Conservation (phyloP, 306 rosid species). For the Lathyrus sativus region DNA sequence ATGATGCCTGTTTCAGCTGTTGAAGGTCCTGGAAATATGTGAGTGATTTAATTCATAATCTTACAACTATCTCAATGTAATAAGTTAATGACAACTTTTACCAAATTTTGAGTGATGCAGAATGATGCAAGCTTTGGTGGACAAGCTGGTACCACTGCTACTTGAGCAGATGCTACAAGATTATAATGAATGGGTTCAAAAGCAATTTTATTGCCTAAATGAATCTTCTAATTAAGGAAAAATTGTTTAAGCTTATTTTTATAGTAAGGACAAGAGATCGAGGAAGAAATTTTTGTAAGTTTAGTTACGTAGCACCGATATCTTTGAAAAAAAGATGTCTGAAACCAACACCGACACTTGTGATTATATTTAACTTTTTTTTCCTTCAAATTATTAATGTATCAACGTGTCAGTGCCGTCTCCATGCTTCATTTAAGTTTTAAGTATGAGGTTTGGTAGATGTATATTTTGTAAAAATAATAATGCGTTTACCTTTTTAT, state of each 20-base stretch:
- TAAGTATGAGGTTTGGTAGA: too few relatives aligned
- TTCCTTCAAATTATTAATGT: too few relatives aligned
- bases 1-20: slow-evolving; percentile 79
- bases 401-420: too few relatives aligned
- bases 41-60: slow-evolving; percentile 46
- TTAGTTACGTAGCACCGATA: too few relatives aligned
- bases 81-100: background rate
- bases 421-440: too few relatives aligned
- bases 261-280: background rate
- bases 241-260: slow-evolving; percentile 15
- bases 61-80: slow-evolving; percentile 1
- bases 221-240: slow-evolving; percentile 10
- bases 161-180: slow-evolving; percentile 72
- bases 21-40: slow-evolving; percentile 90
- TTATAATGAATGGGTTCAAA: slow-evolving; percentile 73
- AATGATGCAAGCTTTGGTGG: slow-evolving; percentile 90
- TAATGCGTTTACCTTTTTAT: too few relatives aligned
- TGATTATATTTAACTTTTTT: too few relatives aligned
- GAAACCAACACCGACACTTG: too few relatives aligned
- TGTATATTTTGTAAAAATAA: too few relatives aligned
- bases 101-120: slow-evolving; percentile 45
- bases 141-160: slow-evolving; percentile 73
- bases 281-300: too few relatives aligned
- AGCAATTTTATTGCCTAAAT: slow-evolving; percentile 44
- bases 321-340: too few relatives aligned